Conservation (phyloP, 768 basidiomycete species). For the Leccinum obscurum region DNA sequence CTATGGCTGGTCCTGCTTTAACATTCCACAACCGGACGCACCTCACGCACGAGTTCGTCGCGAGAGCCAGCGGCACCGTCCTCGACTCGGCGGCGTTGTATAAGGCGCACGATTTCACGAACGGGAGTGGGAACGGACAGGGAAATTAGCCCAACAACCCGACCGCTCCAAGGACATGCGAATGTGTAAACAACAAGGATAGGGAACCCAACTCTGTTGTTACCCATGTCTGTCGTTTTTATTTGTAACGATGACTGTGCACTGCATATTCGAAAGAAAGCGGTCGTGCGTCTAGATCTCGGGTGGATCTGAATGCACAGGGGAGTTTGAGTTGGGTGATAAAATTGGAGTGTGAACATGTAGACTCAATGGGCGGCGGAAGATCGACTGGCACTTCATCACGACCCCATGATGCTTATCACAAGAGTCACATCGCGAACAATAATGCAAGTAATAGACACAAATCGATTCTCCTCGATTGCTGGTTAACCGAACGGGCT, state of each 20-base stretch:
- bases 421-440: not conserved
- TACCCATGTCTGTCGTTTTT: too few species aligned
- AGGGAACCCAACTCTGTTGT: not conserved
- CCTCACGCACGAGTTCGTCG: slow-evolving; percentile 31
- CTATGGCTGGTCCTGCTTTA: slow-evolving; percentile 30
- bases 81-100: slow-evolving; percentile 27
- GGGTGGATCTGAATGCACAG: too few species aligned
- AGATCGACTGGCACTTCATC: too few species aligned
- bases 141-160: not conserved
- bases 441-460: not conserved
- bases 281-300: too few species aligned
- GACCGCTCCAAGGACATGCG: not conserved
- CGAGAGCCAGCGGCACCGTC: slow-evolving; percentile 30
- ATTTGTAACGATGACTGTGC: too few species aligned
- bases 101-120: slow-evolving; percentile 20
- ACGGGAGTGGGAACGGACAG: not conserved
- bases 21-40: slow-evolving; percentile 33
- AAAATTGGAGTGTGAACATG: too few species aligned
- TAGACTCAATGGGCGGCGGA: too few species aligned
- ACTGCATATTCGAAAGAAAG: too few species aligned
- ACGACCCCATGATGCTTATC: too few species aligned
- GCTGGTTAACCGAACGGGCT: not conserved
- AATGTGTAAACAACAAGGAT: not conserved
- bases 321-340: too few species aligned
- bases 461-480: slow-evolving; percentile 1